Evolutionary conservation across 768 basidiomycete species (phyloP).

Genomic region (Lactifluus hygrophoroides): DNA sequence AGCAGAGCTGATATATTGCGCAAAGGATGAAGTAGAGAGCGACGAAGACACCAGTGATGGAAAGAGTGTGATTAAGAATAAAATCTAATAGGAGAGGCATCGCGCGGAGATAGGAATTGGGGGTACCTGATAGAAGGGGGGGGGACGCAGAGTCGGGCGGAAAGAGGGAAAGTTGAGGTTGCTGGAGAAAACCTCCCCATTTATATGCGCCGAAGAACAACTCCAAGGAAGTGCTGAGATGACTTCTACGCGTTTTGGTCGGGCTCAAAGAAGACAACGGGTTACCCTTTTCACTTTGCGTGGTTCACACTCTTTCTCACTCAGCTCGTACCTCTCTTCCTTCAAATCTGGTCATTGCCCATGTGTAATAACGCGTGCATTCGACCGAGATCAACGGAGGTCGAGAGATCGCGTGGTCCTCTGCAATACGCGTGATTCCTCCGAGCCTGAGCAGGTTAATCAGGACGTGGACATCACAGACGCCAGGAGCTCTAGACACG

Average conservation of each 20-base stretch:
- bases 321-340: background rate
- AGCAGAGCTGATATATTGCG: slow-evolving; percentile 37
- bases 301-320: background rate
- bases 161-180: background rate
- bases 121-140: slow-evolving; percentile 3
- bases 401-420: too few species aligned
- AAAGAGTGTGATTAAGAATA: slow-evolving; percentile 12
- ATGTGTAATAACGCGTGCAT: background rate
- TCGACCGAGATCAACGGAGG: background rate
- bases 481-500: background rate
- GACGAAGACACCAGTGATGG: slow-evolving; percentile 13
- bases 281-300: background rate
- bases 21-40: slow-evolving; percentile 19
- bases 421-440: background rate
- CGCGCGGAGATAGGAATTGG: background rate
- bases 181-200: background rate
- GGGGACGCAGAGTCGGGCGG: background rate
- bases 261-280: slow-evolving; percentile 4
- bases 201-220: slow-evolving; percentile 8
- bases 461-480: background rate
- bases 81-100: slow-evolving; percentile 17
- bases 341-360: background rate
- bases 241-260: slow-evolving; percentile 5
- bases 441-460: background rate
- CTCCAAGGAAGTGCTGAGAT: background rate